Base-by-base conservation (phyloP, 148 eudicot species). In the Bassia scoparia region DNA sequence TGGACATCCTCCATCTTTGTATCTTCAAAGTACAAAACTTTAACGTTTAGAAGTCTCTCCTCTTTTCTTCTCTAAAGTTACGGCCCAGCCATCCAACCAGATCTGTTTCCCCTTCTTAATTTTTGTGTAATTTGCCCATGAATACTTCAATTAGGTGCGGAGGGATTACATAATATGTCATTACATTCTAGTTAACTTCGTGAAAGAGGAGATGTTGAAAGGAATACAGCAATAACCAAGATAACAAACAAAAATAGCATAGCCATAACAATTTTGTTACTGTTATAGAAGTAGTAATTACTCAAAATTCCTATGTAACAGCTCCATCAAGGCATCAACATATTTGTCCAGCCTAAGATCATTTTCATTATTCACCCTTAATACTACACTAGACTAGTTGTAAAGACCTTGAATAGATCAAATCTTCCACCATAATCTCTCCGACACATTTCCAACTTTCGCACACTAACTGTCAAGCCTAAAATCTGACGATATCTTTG, bases 321-420 rank as follows among this genome's bases (percentile, higher is more conserved):
- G 15, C 2, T 48, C 15, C 2, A 48, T 48, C 15, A 34, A 8
- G 15, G 27, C 31, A 31, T 13, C 13, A 17, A 8, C 17, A 29
- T 29, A 68, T 38, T 10, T 67, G 70, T 68, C 71, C 24, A 68
- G 56, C 5, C 48, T 38, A 68, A 46, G 23, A 30, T 30, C 15
- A 26, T n/a, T 67, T n/a, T 15, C 20, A 20, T 61, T 61, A 20
- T 61, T 61, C 20, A 20, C n/a, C 37, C 64, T 31, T 13, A 23
- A 58, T 56, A 15, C 20, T 59, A 59, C 30, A 30, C 8, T 29
- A 60, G 37, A 34, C 43, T 61, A 61, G 67, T 10, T 2, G 12
- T 2, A 21, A 37, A 9, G 8, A 37, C 21, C 44, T 63, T 26
- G 37, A 48, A 49, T 20, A 12, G 69, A 27, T 13, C 6, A 26